Conservation (phyloP, 345 rosid species). For the Physaria fendleri region DNA sequence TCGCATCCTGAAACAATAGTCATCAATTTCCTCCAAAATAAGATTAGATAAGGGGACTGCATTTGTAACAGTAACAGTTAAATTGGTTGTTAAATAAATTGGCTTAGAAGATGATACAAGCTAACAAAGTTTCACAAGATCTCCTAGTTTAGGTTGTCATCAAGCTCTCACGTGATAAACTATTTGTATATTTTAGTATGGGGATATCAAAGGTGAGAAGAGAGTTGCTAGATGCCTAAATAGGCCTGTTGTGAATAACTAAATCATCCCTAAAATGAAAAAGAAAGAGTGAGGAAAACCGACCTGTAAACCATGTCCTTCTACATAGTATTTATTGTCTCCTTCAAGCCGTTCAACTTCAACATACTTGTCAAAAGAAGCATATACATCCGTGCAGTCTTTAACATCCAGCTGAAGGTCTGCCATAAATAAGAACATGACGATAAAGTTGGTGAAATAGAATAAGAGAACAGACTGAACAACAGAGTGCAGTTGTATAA, state of each 20-base stretch:
- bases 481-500: constrained; percentile 2
- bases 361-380: constrained; percentile 96
- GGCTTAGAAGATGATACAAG: background rate
- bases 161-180: background rate
- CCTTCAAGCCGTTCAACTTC: constrained; percentile 98
- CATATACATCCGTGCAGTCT: constrained; percentile 94
- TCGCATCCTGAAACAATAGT: constrained; percentile 69
- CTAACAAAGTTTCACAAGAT: background rate
- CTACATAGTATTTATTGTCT: constrained; percentile 92
- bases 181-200: background rate
- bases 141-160: background rate
- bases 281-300: constrained; percentile 19
- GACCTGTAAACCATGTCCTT: constrained; percentile 89
- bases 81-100: background rate
- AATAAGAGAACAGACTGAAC: constrained; percentile 16
- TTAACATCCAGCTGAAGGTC: constrained; percentile 98
- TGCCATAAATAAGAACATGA: constrained; percentile 30
- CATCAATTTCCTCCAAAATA: constrained; percentile 3
- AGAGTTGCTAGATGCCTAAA: constrained; percentile 10
- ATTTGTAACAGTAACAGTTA: background rate
- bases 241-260: background rate
- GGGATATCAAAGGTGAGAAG: background rate
- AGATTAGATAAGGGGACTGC: constrained; percentile 6
- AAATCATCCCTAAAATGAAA: background rate
- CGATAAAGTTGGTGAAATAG: background rate